Percentiles rank a stretch among this genome's conserved stretches.
Evolutionary conservation across 2,329 filamentous ascomycete species (phyloP).

Genomic region (Coniochaeta sp.): DNA sequence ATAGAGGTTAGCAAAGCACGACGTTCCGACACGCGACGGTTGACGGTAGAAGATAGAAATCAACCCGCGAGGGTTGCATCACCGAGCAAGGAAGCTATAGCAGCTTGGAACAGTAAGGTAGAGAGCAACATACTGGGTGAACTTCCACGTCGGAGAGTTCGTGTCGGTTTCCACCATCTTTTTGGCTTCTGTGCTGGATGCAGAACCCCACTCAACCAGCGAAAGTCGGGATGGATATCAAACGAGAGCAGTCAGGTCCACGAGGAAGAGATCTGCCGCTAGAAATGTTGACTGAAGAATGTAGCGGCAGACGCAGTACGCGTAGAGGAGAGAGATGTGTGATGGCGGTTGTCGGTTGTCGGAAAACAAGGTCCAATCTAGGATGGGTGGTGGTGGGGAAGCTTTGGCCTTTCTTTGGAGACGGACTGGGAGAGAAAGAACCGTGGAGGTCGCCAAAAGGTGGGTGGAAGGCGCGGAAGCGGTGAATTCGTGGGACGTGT

Average conservation of each 20-base stretch:
- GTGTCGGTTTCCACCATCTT: slow-evolving; percentile 97
- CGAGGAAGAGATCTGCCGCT: neutral
- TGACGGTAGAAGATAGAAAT: neutral
- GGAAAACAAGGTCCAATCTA: neutral
- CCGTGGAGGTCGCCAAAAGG: neutral
- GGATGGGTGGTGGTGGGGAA: slow-evolving; percentile 1
- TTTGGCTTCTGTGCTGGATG: slow-evolving; percentile 22
- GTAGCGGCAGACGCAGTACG: neutral
- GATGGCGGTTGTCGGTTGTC: neutral
- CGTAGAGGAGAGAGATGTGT: neutral
- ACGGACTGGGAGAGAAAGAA: neutral
- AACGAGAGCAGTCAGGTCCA: slow-evolving; percentile 7
- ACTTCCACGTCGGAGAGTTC: slow-evolving; percentile 97
- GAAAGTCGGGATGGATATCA: slow-evolving; percentile 1
- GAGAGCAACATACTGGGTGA: slow-evolving; percentile 79
- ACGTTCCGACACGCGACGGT: neutral
- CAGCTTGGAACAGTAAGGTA: slow-evolving; percentile 1
- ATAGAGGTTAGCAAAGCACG: neutral
- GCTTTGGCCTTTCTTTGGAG: neutral
- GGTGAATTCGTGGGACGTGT: neutral
- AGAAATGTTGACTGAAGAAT: slow-evolving; percentile 1
- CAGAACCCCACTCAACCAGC: slow-evolving; percentile 19
- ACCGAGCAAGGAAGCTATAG: neutral
- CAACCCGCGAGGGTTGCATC: neutral
- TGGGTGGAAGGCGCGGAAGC: neutral